These are phyloP conservation scores for Aureobasidium sp. DNA, from an alignment of 2,329 filamentous ascomycete genomes.

Conservation along the genomic window DNA sequence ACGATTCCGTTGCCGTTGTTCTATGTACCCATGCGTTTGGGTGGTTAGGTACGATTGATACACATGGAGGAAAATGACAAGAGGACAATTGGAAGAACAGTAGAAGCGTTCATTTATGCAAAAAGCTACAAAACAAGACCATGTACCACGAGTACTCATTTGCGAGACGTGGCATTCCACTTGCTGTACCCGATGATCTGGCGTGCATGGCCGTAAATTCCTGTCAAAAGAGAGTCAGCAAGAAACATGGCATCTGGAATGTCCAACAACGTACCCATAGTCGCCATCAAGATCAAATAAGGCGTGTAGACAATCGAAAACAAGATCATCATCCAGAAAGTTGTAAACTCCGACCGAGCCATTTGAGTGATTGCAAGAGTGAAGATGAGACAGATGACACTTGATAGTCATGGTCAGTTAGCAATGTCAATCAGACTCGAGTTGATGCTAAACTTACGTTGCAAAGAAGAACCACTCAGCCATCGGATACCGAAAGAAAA, in stretches of 20 bases:
- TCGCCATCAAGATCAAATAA: conserved; percentile 37
- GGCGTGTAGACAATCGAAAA: conserved; percentile 38
- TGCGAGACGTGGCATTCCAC: conserved; percentile 41
- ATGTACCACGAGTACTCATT: conserved; percentile 10
- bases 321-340: conserved; percentile 32
- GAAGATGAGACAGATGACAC: conserved; percentile 35
- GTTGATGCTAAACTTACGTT: conserved; percentile 14
- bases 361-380: conserved; percentile 41
- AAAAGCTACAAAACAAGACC: no score
- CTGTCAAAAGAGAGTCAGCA: neutral
- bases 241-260: neutral
- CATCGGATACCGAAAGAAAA: conserved; percentile 43
- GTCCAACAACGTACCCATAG: conserved; percentile 28
- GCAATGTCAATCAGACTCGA: conserved; percentile 24
- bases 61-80: no score
- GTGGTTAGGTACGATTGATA: no score
- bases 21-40: no score
- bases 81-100: no score
- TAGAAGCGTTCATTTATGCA: no score
- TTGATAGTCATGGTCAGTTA: neutral
- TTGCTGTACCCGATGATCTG: conserved; percentile 38
- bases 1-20: no score
- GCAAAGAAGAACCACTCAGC: conserved; percentile 37
- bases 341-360: conserved; percentile 40
- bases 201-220: conserved; percentile 38